A percentile compares a stretch with the other conserved stretches of the same genome.
phyloP scores from a whole-genome alignment of 306 rosid genomes.

The Dalbergia cultrata region DNA sequence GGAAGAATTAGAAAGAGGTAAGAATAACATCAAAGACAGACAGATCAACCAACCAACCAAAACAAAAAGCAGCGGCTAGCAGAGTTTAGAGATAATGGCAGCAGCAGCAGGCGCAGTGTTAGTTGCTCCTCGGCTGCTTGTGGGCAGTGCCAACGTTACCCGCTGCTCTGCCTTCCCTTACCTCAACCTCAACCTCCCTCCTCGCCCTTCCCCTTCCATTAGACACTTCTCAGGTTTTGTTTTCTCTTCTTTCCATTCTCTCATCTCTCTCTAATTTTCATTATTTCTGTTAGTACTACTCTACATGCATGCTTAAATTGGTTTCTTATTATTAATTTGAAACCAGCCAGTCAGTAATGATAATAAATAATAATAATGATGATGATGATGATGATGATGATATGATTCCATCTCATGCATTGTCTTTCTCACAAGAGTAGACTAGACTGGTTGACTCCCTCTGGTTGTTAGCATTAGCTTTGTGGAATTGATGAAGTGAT shows the following conservation, averaged over 20 bases:
- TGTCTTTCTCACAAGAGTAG: too few species aligned
- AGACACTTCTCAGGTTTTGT: slow-evolving; percentile 58
- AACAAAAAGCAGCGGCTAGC: background rate
- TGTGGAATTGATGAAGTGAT: too few species aligned
- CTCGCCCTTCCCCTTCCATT: slow-evolving; percentile 55
- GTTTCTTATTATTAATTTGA: background rate
- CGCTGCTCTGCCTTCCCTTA: slow-evolving; percentile 63
- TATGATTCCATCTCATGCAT: too few species aligned
- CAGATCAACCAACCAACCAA: too few species aligned
- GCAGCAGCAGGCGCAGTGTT: slow-evolving; percentile 61
- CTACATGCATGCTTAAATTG: background rate
- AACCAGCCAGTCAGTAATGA: background rate
- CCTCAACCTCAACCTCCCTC: slow-evolving; percentile 46
- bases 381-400: too few species aligned
- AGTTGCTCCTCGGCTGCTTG: slow-evolving; percentile 43
- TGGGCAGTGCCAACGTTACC: slow-evolving; percentile 43
- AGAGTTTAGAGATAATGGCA: slow-evolving; percentile 57
- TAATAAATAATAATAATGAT: too few species aligned
- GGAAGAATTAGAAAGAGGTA: too few species aligned
- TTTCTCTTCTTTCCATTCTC: background rate
- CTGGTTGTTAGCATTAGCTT: too few species aligned
- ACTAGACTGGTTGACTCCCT: too few species aligned
- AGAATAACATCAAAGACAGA: too few species aligned
- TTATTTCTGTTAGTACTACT: too few species aligned
- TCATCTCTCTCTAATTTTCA: too few species aligned